Percentiles rank a stretch among this genome's conserved stretches.
Evolutionary conservation across 345 rosid species (phyloP).

Genomic region (Bruguiera gymnorhiza): DNA sequence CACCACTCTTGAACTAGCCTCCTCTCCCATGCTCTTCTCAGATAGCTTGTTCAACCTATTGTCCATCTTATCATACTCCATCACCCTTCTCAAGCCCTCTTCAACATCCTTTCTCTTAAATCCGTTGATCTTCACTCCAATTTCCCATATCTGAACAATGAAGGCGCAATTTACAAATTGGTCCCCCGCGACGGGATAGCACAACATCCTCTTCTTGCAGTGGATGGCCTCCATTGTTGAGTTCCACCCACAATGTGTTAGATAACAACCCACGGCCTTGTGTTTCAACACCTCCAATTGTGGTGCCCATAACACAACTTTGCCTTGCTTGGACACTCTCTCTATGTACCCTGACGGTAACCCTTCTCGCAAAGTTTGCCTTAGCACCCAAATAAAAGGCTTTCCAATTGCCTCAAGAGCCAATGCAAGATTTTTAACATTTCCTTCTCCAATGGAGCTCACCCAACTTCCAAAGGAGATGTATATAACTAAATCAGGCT

Average conservation of each 20-base stretch:
- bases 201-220: conserved; percentile 43
- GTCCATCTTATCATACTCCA: conserved; percentile 44
- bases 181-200: conserved; percentile 79
- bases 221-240: conserved; percentile 66
- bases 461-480: conserved; percentile 91
- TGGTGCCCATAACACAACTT: conserved; percentile 69
- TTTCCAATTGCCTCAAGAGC: conserved; percentile 43
- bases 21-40: conserved; percentile 41
- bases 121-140: conserved; percentile 51
- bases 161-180: conserved; percentile 68
- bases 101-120: conserved; percentile 45
- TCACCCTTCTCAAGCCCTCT: conserved; percentile 43
- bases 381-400: conserved; percentile 68
- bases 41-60: conserved; percentile 36
- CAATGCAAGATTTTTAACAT: conserved; percentile 44
- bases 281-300: conserved; percentile 53
- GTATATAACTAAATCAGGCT: conserved; percentile 47
- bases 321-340: conserved; percentile 43
- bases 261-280: conserved; percentile 47
- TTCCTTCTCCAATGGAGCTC: conserved; percentile 59
- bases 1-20: conserved; percentile 21
- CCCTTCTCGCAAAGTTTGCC: conserved; percentile 50
- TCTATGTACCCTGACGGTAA: conserved; percentile 47
- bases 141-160: conserved; percentile 54
- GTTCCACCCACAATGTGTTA: conserved; percentile 94